Percentiles rank a stretch among this genome's conserved stretches.
Conservation (phyloP, 2,329 filamentous ascomycete genomes). For the Fusarium continuum region DNA sequence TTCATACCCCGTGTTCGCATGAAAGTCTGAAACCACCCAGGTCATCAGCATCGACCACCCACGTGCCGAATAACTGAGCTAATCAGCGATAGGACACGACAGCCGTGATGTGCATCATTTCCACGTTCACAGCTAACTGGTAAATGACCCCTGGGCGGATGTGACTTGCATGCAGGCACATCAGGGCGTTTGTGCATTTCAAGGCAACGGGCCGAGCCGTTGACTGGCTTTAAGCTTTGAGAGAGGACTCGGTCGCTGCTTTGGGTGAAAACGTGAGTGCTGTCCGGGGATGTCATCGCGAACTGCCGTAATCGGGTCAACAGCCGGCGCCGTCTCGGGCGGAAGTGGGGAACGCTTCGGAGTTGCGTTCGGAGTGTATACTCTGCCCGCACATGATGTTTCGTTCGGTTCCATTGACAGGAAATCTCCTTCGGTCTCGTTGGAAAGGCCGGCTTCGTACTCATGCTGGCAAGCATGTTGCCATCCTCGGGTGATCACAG, state of each 20-base stretch:
- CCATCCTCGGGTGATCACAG: no score
- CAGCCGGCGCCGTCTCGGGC: conserved; percentile 24
- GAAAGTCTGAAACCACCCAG: conserved; percentile 30
- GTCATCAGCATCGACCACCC: conserved; percentile 31
- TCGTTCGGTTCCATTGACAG: no score
- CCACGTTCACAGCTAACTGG: conserved; percentile 34
- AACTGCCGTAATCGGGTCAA: conserved; percentile 32
- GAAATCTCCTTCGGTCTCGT: no score
- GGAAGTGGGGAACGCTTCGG: conserved; percentile 17
- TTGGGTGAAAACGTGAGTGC: not conserved
- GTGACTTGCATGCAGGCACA: conserved; percentile 7
- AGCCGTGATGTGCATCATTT: not conserved
- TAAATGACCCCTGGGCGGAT: not conserved
- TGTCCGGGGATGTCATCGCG: not conserved
- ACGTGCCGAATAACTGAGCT: conserved; percentile 33
- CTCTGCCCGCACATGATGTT: no score
- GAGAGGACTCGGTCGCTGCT: conserved; percentile 13
- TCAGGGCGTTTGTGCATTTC: conserved; percentile 10
- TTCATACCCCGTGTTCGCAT: conserved; percentile 11
- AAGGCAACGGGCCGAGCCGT: conserved; percentile 32
- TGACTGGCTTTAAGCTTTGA: not conserved
- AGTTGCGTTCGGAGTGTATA: not conserved
- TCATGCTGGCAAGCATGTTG: no score
- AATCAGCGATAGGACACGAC: conserved; percentile 15
- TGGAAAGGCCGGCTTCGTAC: no score